Percentiles rank a stretch among this genome's conserved stretches.
Evolutionary conservation across 352 stramenopile genomes (phyloP).

Genomic region (Pythium grandisporangium): DNA sequence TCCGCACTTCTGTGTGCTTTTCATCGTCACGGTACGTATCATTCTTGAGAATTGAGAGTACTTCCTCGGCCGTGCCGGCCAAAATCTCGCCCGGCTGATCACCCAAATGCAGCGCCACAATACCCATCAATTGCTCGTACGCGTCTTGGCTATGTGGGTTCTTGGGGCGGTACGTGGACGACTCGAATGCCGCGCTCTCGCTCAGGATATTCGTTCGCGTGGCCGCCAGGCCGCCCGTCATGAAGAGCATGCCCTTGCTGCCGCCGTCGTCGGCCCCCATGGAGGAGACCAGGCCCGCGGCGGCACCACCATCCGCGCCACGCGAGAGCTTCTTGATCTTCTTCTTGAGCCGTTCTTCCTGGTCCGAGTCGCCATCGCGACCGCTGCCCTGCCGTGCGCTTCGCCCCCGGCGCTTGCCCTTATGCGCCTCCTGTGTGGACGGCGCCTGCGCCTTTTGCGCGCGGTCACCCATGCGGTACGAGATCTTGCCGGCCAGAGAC

Average conservation of each 20-base stretch:
- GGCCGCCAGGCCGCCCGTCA: constrained; percentile 30
- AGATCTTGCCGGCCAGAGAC: constrained; percentile 67
- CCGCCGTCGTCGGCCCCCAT: constrained; percentile 1
- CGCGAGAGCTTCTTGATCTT: constrained; percentile 45
- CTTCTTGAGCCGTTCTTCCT: constrained; percentile 52
- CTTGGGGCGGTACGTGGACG: constrained; percentile 80
- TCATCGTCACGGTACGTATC: constrained; percentile 81
- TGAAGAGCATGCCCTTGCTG: constrained; percentile 35
- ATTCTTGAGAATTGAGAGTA: constrained; percentile 90
- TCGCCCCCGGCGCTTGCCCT: constrained; percentile 16
- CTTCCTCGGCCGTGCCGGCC: constrained; percentile 86
- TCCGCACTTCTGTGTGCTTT: constrained; percentile 73
- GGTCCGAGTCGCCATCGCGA: constrained; percentile 22
- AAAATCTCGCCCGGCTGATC: constrained; percentile 89
- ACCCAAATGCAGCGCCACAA: constrained; percentile 69
- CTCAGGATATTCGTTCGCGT: constrained; percentile 51
- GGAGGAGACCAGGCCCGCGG: too few relatives aligned
- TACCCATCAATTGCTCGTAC: constrained; percentile 85
- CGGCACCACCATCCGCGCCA: constrained; percentile 10
- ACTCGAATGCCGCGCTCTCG: constrained; percentile 66
- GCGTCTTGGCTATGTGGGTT: constrained; percentile 80
- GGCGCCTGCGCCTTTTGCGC: constrained; percentile 53
- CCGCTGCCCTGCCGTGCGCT: too few relatives aligned
- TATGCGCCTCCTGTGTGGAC: constrained; percentile 26
- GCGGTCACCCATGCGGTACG: constrained; percentile 79